Evolutionary conservation across 768 basidiomycete genomes (phyloP).

Genomic region (Lentinus brumalis): DNA sequence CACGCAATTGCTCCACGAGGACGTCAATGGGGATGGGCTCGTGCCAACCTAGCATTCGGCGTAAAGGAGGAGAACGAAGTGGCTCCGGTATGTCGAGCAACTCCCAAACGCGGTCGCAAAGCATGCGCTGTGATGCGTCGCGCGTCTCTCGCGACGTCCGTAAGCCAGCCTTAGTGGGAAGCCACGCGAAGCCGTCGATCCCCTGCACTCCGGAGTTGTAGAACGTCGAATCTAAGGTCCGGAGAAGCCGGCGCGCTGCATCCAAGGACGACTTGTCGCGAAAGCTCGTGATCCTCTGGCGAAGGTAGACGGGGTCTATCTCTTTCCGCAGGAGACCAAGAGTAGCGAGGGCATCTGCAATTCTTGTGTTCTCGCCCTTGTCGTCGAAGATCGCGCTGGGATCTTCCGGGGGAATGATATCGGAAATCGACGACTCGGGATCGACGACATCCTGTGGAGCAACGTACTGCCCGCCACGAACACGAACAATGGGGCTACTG

Average conservation of each 20-base stretch:
- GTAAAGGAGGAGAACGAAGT: neutral
- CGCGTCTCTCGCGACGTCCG: conserved; percentile 23
- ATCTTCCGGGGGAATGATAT: neutral
- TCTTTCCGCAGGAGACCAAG: conserved; percentile 2
- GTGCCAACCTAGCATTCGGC: conserved; percentile 41
- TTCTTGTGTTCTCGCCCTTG: neutral
- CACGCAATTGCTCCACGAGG: conserved; percentile 1
- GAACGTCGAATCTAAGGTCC: conserved; percentile 4
- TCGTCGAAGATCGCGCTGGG: neutral
- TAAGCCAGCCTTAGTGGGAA: conserved; percentile 43
- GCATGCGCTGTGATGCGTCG: conserved; percentile 18
- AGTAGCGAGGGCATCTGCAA: neutral
- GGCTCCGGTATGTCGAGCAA: conserved; percentile 26
- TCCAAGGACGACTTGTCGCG: neutral
- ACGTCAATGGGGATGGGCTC: conserved; percentile 29
- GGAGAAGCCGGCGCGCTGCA: neutral
- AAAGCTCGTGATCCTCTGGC: neutral
- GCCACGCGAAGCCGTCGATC: conserved; percentile 31
- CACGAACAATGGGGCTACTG: neutral
- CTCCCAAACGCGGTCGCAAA: conserved; percentile 45
- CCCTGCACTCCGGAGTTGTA: conserved; percentile 23
- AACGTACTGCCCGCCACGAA: neutral
- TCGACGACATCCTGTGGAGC: conserved; percentile 7
- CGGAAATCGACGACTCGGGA: neutral
- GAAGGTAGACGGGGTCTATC: conserved; percentile 1